phyloP scores from a whole-genome alignment of 192 early-diverging fungal species.

The Linnemannia exigua region DNA sequence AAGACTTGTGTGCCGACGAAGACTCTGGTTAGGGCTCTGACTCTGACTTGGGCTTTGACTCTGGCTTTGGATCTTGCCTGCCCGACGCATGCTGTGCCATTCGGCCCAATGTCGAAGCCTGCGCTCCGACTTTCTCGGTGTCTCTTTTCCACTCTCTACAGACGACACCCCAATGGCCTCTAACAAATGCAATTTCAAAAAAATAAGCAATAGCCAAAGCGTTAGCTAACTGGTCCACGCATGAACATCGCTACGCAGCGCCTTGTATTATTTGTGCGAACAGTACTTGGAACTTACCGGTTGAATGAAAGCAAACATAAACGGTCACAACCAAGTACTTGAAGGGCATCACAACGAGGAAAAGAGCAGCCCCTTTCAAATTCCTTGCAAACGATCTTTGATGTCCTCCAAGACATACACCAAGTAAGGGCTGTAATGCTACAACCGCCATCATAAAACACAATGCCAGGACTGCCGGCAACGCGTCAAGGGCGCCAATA shows the following conservation, averaged over 20 bases:
- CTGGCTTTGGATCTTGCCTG: not conserved
- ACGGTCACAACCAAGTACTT: not conserved
- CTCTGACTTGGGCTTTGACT: not conserved
- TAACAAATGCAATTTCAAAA: not conserved
- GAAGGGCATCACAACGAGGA: not conserved
- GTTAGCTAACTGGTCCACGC: no score
- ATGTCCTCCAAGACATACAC: not conserved
- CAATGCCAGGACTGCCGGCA: constrained; percentile 17
- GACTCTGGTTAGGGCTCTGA: not conserved
- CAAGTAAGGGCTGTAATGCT: constrained; percentile 16
- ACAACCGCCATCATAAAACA: not conserved
- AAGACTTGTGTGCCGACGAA: not conserved
- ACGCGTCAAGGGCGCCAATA: constrained; percentile 8
- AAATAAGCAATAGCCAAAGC: not conserved
- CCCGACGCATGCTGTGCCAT: constrained; percentile 6
- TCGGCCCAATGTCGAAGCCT: constrained; percentile 27
- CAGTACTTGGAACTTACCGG: constrained; percentile 29
- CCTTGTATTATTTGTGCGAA: no score
- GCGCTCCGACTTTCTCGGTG: not conserved
- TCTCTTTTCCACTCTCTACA: not conserved
- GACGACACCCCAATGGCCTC: not conserved
- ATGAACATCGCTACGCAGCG: no score
- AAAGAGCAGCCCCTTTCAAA: constrained; percentile 3
- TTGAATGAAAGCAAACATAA: not conserved
- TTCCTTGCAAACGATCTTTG: not conserved